phyloP scores from a whole-genome alignment of 2,329 filamentous ascomycete species.

The Neophaeococcomyces aloes region DNA sequence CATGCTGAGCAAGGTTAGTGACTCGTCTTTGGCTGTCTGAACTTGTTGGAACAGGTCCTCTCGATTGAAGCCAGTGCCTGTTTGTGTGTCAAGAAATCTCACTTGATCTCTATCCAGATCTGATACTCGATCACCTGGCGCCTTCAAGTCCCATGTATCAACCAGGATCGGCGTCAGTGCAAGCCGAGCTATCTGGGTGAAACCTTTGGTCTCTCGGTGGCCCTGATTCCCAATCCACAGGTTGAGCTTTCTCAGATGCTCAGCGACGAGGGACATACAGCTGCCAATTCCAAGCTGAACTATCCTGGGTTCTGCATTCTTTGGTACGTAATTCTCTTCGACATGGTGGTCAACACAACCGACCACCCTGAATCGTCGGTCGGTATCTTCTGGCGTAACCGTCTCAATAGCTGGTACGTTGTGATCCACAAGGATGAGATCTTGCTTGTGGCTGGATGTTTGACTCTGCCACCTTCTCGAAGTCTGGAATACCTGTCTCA shows the following conservation, averaged over 20 bases:
- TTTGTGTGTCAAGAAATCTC: conserved; percentile 42
- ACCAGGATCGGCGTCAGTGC: conserved; percentile 35
- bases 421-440: conserved; percentile 34
- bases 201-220: conserved; percentile 14
- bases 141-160: conserved; percentile 36
- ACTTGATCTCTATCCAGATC: conserved; percentile 41
- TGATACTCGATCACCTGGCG: conserved; percentile 33
- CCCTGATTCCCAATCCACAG: conserved; percentile 31
- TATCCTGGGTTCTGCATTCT: conserved; percentile 38
- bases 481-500: conserved; percentile 5
- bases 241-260: conserved; percentile 38
- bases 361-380: conserved; percentile 32
- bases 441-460: conserved; percentile 6
- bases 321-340: conserved; percentile 45
- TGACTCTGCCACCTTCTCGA: conserved; percentile 3
- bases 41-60: conserved; percentile 43
- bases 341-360: conserved; percentile 54
- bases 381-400: conserved; percentile 27
- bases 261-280: conserved; percentile 47
- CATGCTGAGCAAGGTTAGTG: conserved; percentile 41
- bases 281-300: conserved; percentile 47
- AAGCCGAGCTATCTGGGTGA: conserved; percentile 34
- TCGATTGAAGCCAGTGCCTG: conserved; percentile 26
- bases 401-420: conserved; percentile 32
- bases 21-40: conserved; percentile 44